A percentile compares a stretch with the other conserved stretches of the same genome.
These are phyloP conservation scores for Cladophialophora carrionii DNA, from an alignment of 2,329 filamentous ascomycete genomes.

Conservation along the genomic window DNA sequence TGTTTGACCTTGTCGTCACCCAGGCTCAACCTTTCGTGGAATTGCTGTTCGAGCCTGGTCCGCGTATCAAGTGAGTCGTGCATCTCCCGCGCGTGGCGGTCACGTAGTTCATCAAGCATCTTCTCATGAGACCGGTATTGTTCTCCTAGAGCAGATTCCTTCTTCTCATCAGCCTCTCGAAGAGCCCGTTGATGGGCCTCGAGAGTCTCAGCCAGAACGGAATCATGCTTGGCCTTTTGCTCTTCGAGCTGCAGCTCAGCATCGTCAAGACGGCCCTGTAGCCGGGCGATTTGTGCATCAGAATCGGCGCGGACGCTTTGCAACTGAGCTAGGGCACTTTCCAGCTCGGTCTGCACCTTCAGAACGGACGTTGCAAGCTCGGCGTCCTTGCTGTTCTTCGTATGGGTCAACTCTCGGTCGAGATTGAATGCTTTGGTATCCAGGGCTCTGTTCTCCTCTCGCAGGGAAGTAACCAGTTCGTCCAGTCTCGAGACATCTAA, in stretches of 20 bases:
- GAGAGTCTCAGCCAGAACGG: slow-evolving; percentile 80
- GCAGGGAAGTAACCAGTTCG: slow-evolving; percentile 55
- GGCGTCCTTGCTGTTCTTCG: slow-evolving; percentile 73
- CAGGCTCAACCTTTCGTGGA: slow-evolving; percentile 78
- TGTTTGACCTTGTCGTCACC: slow-evolving; percentile 83
- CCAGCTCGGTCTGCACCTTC: slow-evolving; percentile 78
- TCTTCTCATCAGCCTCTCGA: slow-evolving; percentile 57
- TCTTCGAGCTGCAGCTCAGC: slow-evolving; percentile 79
- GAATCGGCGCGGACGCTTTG: slow-evolving; percentile 73
- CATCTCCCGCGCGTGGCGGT: slow-evolving; percentile 73
- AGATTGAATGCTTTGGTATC: slow-evolving; percentile 69
- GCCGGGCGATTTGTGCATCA: slow-evolving; percentile 73
- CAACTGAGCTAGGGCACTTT: slow-evolving; percentile 80
- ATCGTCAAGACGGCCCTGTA: slow-evolving; percentile 76
- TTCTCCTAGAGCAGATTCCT: slow-evolving; percentile 59
- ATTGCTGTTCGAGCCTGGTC: slow-evolving; percentile 75
- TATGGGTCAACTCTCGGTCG: slow-evolving; percentile 82
- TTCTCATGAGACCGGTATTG: slow-evolving; percentile 69
- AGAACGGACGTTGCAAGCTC: slow-evolving; percentile 81
- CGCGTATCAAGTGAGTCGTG: slow-evolving; percentile 78
- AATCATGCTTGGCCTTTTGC: slow-evolving; percentile 76
- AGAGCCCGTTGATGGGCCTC: slow-evolving; percentile 66
- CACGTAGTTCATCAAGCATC: slow-evolving; percentile 72
- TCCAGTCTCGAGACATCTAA: slow-evolving; percentile 67
- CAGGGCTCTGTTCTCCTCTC: slow-evolving; percentile 66